Evolutionary conservation across 345 rosid species (phyloP), one percentile per base, ranked within the genome.

Genomic region (Leavenworthia alabamica): DNA sequence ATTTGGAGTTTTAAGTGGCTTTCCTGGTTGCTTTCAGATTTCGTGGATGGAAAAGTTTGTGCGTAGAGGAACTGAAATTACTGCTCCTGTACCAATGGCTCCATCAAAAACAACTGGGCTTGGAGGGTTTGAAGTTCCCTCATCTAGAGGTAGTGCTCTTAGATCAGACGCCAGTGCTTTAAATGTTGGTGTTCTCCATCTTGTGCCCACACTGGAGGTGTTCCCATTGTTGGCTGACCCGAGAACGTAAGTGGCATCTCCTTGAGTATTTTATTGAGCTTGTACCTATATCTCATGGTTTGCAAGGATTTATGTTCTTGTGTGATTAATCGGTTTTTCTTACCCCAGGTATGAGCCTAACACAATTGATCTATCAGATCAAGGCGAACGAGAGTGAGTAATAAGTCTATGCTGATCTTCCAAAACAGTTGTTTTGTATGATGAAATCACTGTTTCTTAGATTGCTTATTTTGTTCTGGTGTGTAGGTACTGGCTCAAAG

Each of bases 11-110:
- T 19, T 7, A 68, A 45, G 33, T 3, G 32, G 0, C 10, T 37
- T 54, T 20, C n/a, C 6, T 55, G 56, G 8, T 59, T 59, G 26
- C 62, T 72, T 52, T 52, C 65, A 93, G 99, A 93, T 93, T 62
- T 93, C 99, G 1, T 93, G 99, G 99, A 89, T 93, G 97, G 92
- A 93, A 62, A 93, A 93, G 70, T 93, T 93, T 78, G 88, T 93
- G 60, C 74, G 75, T 67, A 89, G 81, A 77, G 99, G 97, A 66
- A 93, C 86, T 75, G 92, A 89, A 82, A 93, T 93, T 68, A 87
- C 83, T 44, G 99, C 99, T 49, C 99, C 99, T 67, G 96, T 93
- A 46, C 99, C 99, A 8, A 86, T 87, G 99, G 76, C 92, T 74
- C 93, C 89, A 23, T 72, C 92, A 1, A 92, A 92, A 73, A 93